Percentiles rank a stretch among this genome's conserved stretches.
These are phyloP conservation scores for Cladophialophora bantiana DNA, from an alignment of 2,329 filamentous ascomycete genomes.

Conservation along the genomic window DNA sequence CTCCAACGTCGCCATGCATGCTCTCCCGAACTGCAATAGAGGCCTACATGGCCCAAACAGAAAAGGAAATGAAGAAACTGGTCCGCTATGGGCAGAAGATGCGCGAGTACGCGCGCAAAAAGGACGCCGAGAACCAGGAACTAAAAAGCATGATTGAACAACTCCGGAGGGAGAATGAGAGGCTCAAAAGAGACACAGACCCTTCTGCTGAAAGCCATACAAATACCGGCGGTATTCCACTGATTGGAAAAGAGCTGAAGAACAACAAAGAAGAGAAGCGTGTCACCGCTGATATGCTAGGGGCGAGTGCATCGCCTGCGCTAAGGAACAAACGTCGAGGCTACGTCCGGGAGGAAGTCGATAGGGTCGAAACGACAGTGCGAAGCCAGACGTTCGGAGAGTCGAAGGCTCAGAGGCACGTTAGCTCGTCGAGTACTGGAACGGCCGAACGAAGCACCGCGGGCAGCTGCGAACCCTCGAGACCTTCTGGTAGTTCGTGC, in stretches of 20 bases:
- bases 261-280: neutral
- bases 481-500: neutral
- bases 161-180: slow-evolving; percentile 29
- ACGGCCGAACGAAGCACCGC: neutral
- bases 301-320: neutral
- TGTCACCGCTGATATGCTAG: neutral
- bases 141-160: slow-evolving; percentile 32
- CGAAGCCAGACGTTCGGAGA: slow-evolving; percentile 1
- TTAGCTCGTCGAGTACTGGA: neutral
- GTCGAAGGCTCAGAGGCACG: neutral
- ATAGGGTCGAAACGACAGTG: slow-evolving; percentile 24
- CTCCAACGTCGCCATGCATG: neutral
- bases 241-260: neutral
- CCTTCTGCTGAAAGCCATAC: neutral
- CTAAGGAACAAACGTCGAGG: slow-evolving; percentile 16
- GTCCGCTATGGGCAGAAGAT: slow-evolving; percentile 56
- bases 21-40: slow-evolving; percentile 56
- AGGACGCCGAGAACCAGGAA: slow-evolving; percentile 37
- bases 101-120: slow-evolving; percentile 36
- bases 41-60: slow-evolving; percentile 63
- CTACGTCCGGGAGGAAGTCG: slow-evolving; percentile 26
- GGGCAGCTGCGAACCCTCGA: neutral
- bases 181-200: slow-evolving; percentile 5
- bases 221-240: neutral
- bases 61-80: slow-evolving; percentile 66